Conservation (phyloP, 768 basidiomycete species). For the Trametes sanguinea region DNA sequence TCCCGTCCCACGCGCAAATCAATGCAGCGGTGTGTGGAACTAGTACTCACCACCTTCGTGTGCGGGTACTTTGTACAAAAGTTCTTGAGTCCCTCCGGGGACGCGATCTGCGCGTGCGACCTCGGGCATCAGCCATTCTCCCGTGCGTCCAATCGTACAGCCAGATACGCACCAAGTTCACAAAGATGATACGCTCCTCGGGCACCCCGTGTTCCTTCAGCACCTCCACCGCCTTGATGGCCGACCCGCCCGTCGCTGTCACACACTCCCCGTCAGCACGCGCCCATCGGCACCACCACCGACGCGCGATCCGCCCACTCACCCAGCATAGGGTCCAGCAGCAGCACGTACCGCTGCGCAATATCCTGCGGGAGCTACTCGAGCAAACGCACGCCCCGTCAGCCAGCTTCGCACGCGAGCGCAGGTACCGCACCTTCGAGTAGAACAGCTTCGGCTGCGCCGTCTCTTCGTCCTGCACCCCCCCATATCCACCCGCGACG, state of each 20-base stretch:
- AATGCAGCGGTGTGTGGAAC: background rate
- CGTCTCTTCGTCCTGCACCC: slow-evolving; percentile 87
- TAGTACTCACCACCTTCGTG: slow-evolving; percentile 68
- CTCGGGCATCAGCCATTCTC: background rate
- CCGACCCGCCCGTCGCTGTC: slow-evolving; percentile 92
- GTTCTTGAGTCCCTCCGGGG: slow-evolving; percentile 84
- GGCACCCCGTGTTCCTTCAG: slow-evolving; percentile 89
- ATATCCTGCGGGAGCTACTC: slow-evolving; percentile 90
- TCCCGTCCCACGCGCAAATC: slow-evolving; percentile 4
- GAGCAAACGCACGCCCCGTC: background rate
- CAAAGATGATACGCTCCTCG: slow-evolving; percentile 93
- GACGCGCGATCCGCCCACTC: slow-evolving; percentile 26
- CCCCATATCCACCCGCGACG: background rate
- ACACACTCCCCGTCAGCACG: background rate
- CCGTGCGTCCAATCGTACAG: background rate
- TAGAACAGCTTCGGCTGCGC: slow-evolving; percentile 91
- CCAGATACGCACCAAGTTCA: slow-evolving; percentile 70
- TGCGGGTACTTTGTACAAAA: slow-evolving; percentile 78
- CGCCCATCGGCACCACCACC: background rate
- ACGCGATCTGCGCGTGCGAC: slow-evolving; percentile 61
- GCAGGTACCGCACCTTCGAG: slow-evolving; percentile 56
- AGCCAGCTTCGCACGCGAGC: background rate
- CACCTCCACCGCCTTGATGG: slow-evolving; percentile 96
- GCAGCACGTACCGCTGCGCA: slow-evolving; percentile 84
- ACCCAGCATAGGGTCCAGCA: slow-evolving; percentile 98